Base-by-base conservation (phyloP, 1,284 basidiomycete species). In the Tilletia indica region DNA sequence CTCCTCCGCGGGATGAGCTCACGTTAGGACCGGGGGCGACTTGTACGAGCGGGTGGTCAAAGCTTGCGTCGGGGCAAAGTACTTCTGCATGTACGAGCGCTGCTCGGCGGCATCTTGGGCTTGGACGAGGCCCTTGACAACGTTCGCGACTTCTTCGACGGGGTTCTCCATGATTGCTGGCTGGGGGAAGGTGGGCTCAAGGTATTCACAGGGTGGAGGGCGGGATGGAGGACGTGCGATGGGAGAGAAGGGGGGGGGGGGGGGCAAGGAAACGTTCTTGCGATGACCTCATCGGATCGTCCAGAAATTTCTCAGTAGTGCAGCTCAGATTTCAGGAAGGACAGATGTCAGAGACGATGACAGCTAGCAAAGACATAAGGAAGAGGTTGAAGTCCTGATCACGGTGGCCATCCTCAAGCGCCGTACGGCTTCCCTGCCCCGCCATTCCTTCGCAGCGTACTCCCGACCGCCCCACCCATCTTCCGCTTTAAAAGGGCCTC, bases 401-500 rank as follows among this genome's bases (percentile, higher is more conserved):
- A 31, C 25, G 25, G 25, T 1, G 25, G 25, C 25, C 25, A 31
- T 31, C 25, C 25, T 45, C 42, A 45, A 45, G 42, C 14, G 3
- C 61, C 61, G n/a, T 64, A 64, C 8, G 61, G 61, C 61, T 64
- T 64, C 31, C 61, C 61, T 16, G 38, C 61, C 19, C 61, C 61
- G 12, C 38, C 36, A 8, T 64, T 9, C 14, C 61, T 68, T 9
- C 81, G 72, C 49, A 84, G 69, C 11, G 72, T 68, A 39, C 74
- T 78, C 0, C 83, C 83, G 16, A 84, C 74, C 9, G 82, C 78
- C 4, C 83, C 83, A 16, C 83, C 83, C 80, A 82, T 80, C 71
- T 82, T 80, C 38, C 70, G 69, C 69, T 77, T 82, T 51, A 76
- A 67, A 12, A 72, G 61, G 48, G 74, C 73, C 39, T 73, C 71